These are phyloP conservation scores for Artemisia tridentata DNA, from an alignment of 129 eudicot species.

Conservation along the genomic window DNA sequence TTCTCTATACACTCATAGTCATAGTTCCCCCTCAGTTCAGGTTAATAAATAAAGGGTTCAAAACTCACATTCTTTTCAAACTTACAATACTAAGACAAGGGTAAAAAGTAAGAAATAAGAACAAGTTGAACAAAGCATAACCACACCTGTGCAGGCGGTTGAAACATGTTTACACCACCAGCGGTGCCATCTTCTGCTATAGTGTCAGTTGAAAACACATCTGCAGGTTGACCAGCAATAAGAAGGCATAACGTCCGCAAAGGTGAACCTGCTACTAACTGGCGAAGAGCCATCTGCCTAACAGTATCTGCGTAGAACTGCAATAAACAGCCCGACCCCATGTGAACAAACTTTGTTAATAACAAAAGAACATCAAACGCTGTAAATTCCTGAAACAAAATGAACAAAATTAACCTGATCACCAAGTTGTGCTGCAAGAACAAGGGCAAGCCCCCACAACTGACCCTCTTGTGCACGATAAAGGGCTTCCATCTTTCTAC, in stretches of 20 bases:
- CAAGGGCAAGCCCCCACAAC: slow-evolving; percentile 86
- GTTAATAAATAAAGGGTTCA: no score
- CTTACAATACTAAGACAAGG: no score
- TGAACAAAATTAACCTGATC: slow-evolving; percentile 61
- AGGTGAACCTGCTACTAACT: slow-evolving; percentile 86
- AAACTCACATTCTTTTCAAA: no score
- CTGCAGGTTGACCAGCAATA: slow-evolving; percentile 92
- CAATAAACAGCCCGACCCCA: slow-evolving; percentile 30
- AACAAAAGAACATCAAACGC: slow-evolving; percentile 4
- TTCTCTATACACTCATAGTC: no score
- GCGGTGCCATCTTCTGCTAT: slow-evolving; percentile 34
- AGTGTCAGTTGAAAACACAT: slow-evolving; percentile 63
- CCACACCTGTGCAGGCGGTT: slow-evolving; percentile 61
- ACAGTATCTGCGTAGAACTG: slow-evolving; percentile 88
- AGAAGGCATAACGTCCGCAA: slow-evolving; percentile 93
- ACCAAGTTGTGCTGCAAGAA: slow-evolving; percentile 95
- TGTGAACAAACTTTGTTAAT: slow-evolving; percentile 6
- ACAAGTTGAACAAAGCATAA: slow-evolving; percentile 4
- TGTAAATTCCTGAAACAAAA: neutral
- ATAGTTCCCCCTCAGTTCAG: no score
- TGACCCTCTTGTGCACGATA: slow-evolving; percentile 87
- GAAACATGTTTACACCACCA: slow-evolving; percentile 42
- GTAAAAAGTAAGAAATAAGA: no score
- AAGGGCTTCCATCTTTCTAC: slow-evolving; percentile 84
- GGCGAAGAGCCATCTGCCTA: slow-evolving; percentile 84